A percentile compares a stretch with the other conserved stretches of the same genome.
Evolutionary conservation across 768 basidiomycete species (phyloP).

Genomic region (Tephrocybe sp.): DNA sequence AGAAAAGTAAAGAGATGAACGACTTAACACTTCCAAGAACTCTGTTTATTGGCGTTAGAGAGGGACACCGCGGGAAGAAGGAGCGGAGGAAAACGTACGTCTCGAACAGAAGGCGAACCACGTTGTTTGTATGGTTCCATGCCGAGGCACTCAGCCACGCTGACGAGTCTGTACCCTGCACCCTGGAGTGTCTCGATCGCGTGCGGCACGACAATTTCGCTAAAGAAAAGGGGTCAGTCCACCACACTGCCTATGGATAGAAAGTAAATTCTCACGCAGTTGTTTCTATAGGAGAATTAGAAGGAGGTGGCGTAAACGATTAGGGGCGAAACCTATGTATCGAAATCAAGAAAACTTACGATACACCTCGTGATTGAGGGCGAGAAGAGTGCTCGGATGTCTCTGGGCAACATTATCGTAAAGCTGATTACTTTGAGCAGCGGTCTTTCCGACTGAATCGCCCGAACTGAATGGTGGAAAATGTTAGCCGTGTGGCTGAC

Average conservation of each 20-base stretch:
- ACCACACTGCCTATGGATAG: too few species aligned
- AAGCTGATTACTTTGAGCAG: slow-evolving; percentile 22
- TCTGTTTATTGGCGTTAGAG: not conserved
- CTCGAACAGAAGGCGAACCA: slow-evolving; percentile 24
- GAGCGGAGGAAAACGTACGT: slow-evolving; percentile 29
- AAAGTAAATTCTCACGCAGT: slow-evolving; percentile 14
- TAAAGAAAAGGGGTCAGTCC: slow-evolving; percentile 4
- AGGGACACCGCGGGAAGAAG: not conserved
- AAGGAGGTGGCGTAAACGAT: not conserved
- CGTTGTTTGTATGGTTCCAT: slow-evolving; percentile 30
- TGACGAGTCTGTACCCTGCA: slow-evolving; percentile 39
- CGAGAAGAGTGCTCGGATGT: slow-evolving; percentile 32
- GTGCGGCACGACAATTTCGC: slow-evolving; percentile 33
- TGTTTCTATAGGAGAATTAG: slow-evolving; percentile 14
- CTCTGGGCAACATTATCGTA: slow-evolving; percentile 25
- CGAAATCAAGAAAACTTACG: slow-evolving; percentile 13
- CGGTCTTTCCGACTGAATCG: slow-evolving; percentile 34
- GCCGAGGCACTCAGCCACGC: slow-evolving; percentile 38
- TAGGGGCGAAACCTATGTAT: not conserved
- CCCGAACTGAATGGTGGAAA: slow-evolving; percentile 26
- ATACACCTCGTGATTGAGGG: slow-evolving; percentile 37
- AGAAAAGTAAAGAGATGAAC: not conserved
- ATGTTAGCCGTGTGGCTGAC: not conserved
- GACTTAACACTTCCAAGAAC: not conserved
- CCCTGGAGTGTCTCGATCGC: slow-evolving; percentile 32